phyloP scores from a whole-genome alignment of 805 yeast species.

The Candida parachauliodes region DNA sequence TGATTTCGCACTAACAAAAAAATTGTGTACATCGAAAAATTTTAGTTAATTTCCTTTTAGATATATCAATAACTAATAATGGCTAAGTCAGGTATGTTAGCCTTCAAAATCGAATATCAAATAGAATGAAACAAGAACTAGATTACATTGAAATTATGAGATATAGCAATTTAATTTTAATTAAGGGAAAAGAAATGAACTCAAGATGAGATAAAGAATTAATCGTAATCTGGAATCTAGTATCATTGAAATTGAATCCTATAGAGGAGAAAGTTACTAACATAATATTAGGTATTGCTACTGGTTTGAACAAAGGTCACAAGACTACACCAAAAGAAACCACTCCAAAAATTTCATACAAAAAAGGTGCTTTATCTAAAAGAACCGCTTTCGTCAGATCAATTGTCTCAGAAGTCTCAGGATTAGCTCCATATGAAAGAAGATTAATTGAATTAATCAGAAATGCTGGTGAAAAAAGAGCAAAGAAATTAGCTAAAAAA shows the following conservation, averaged over 20 bases:
- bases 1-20: conserved; percentile 7
- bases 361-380: conserved; percentile 95
- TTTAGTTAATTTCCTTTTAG: conserved; percentile 5
- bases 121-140: not conserved
- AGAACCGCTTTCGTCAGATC: conserved; percentile 95
- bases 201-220: no score
- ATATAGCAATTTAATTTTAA: no score
- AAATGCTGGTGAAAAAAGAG: conserved; percentile 99
- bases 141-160: no score
- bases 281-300: conserved; percentile 84
- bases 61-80: conserved; percentile 31
- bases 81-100: conserved; percentile 66
- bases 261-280: no score
- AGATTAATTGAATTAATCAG: conserved; percentile 99
- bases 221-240: no score
- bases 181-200: no score
- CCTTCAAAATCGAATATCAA: not conserved
- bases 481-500: conserved; percentile 99
- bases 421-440: conserved; percentile 99
- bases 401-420: conserved; percentile 94
- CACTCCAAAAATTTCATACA: conserved; percentile 76
- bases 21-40: conserved; percentile 8
- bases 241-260: no score
- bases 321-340: conserved; percentile 79
- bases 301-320: conserved; percentile 99